Conservation (phyloP, 108 stramenopile species). For the Pelagomonas calceolata region DNA sequence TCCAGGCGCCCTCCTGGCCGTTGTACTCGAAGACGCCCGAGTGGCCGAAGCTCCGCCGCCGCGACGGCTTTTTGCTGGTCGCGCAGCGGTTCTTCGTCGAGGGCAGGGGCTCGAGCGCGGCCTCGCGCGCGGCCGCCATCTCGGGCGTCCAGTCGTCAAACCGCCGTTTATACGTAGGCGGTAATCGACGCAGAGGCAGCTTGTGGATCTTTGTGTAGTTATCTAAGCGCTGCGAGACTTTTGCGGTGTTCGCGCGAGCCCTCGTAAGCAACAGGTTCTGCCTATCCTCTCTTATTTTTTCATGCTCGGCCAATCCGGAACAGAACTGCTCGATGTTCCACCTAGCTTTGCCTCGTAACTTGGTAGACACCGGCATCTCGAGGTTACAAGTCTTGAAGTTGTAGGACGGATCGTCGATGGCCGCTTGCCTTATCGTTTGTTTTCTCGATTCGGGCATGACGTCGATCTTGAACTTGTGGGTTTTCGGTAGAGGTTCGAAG, state of each 20-base stretch:
- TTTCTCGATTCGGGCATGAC: constrained; percentile 10
- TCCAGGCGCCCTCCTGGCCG: constrained; percentile 17
- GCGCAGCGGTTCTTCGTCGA: constrained; percentile 16
- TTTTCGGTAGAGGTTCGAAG: constrained; percentile 10
- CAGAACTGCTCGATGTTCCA: too few relatives aligned
- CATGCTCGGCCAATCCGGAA: too few relatives aligned
- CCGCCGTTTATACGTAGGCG: constrained; percentile 4
- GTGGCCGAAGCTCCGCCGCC: constrained; percentile 10
- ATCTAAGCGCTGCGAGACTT: background rate
- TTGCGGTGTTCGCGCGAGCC: too few relatives aligned
- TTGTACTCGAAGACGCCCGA: constrained; percentile 23
- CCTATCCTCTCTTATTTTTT: too few relatives aligned
- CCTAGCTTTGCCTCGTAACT: constrained; percentile 1
- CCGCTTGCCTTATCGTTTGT: background rate
- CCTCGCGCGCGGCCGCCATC: constrained; percentile 3
- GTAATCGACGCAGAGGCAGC: constrained; percentile 6
- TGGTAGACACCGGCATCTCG: constrained; percentile 24
- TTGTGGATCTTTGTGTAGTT: constrained; percentile 13
- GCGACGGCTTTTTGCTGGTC: constrained; percentile 16
- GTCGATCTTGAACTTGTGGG: constrained; percentile 25
- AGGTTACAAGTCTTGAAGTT: constrained; percentile 8
- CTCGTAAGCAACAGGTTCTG: too few relatives aligned
- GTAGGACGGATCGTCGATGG: constrained; percentile 11
- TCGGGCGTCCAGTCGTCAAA: constrained; percentile 7
- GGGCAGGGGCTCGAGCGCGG: constrained; percentile 11